Base-by-base conservation (phyloP, 106 monocot genomes). In the Apostasia ramifera region DNA sequence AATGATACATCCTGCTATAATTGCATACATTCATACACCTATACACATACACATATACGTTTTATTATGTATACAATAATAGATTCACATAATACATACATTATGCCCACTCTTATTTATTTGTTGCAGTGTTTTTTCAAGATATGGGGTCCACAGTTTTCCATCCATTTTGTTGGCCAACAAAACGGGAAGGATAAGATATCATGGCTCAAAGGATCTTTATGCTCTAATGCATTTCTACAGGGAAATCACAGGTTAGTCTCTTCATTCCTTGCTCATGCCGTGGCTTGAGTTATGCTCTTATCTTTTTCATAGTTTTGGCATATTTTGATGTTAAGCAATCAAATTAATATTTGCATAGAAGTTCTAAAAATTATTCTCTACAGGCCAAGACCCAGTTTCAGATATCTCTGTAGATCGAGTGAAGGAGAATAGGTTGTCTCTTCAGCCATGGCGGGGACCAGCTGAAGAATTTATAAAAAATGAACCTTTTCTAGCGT, bases 131-230 rank as follows among this genome's bases (percentile, higher is more conserved):
- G 49, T 89, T 47, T 81, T 89, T 60, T 89, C 95, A 66, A 86
- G 89, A 74, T 87, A 89, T 74, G 89, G 92, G 2, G 68, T 92
- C 74, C 92, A 75, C 56, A 81, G 92, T 14, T 82, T 97, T 73
- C 95, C 95, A 45, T 54, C 95, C 71, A 58, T 97, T 61, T 2
- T 97, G 61, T 40, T 97, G 40, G 60, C 74, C 44, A 89, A 82
- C 66, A 69, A 73, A 58, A 79, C 78, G 66, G 71, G 46, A 69
- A 81, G 44, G 66, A 51, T 85, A 15, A 75, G 42, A 13, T 89
- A 86, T 74, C 70, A 64, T 62, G 92, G 89, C 12, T 15, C 77
- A 40, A 97, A 85, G 77, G 84, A 92, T 76, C 66, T 97, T 3
- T 53, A 53, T 67, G 78, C 95, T 12, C 78, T 97, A 1, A 75